Evolutionary conservation across 768 basidiomycete genomes (phyloP).

Genomic region (Russula brevipes): DNA sequence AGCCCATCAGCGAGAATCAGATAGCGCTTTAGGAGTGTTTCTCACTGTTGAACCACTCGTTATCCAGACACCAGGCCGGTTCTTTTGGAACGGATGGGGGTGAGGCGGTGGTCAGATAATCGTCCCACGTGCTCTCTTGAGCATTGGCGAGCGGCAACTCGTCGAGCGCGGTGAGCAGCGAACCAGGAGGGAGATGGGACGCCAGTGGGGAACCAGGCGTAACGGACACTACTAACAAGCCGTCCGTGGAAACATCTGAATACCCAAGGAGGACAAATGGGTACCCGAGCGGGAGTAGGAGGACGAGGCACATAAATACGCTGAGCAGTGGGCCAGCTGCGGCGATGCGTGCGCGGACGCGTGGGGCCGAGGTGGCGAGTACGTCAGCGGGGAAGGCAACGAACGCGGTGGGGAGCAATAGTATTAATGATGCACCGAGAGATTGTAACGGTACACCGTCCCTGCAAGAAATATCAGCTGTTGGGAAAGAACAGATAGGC

Average conservation of each 20-base stretch:
- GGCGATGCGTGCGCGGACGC: slow-evolving; percentile 53
- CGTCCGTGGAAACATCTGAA: slow-evolving; percentile 45
- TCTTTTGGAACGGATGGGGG: slow-evolving; percentile 7
- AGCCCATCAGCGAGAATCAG: slow-evolving; percentile 6
- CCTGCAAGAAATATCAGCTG: slow-evolving; percentile 35
- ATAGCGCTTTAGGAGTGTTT: slow-evolving; percentile 24
- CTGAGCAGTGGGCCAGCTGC: slow-evolving; percentile 80
- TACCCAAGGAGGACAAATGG: slow-evolving; percentile 40
- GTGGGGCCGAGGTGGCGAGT: slow-evolving; percentile 38
- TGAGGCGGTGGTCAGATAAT: slow-evolving; percentile 36
- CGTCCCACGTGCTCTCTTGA: slow-evolving; percentile 42
- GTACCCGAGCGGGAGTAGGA: slow-evolving; percentile 32
- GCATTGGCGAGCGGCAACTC: slow-evolving; percentile 45
- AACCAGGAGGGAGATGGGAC: slow-evolving; percentile 50
- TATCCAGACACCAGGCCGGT: slow-evolving; percentile 23
- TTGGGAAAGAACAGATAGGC: not conserved
- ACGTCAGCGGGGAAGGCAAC: slow-evolving; percentile 51
- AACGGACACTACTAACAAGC: slow-evolving; percentile 52
- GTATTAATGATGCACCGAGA: slow-evolving; percentile 54
- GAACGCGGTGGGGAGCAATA: slow-evolving; percentile 69
- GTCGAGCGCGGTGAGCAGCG: slow-evolving; percentile 60
- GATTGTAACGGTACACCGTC: slow-evolving; percentile 59
- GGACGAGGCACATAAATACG: slow-evolving; percentile 49
- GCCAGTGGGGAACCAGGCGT: slow-evolving; percentile 56
- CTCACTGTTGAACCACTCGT: slow-evolving; percentile 28